phyloP scores from a whole-genome alignment of 2,329 filamentous ascomycete species.

The Colletotrichum sp. region DNA sequence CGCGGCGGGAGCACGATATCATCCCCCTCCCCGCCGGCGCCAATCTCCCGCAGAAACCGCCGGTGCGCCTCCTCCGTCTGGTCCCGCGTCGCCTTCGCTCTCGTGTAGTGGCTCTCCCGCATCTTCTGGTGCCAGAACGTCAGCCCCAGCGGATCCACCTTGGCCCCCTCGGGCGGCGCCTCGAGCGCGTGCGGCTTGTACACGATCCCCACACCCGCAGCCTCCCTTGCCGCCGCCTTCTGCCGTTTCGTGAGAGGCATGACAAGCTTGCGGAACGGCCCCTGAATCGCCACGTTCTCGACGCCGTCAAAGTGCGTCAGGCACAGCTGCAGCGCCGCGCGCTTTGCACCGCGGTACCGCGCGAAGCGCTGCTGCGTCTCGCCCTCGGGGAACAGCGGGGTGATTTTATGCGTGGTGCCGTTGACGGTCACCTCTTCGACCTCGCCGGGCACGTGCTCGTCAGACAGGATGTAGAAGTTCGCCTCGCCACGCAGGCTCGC shows the following conservation, averaged over 20 bases:
- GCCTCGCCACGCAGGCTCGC: conserved; percentile 7
- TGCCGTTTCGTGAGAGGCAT: conserved; percentile 35
- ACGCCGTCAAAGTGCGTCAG: conserved; percentile 40
- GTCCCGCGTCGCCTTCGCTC: conserved; percentile 27
- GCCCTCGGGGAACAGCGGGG: conserved; percentile 21
- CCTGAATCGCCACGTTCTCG: conserved; percentile 42
- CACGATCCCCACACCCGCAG: background rate
- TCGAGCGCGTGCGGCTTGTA: conserved; percentile 15
- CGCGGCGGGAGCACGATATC: conserved; percentile 25
- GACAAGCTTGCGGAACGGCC: conserved; percentile 40
- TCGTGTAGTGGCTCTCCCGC: conserved; percentile 23
- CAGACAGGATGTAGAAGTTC: conserved; percentile 15
- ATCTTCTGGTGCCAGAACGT: conserved; percentile 32
- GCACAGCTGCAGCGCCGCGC: conserved; percentile 50
- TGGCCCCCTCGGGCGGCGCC: background rate
- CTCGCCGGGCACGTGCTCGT: conserved; percentile 22
- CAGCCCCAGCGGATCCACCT: conserved; percentile 35
- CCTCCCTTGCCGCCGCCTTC: conserved; percentile 8
- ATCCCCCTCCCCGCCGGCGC: background rate
- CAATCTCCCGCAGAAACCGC: background rate
- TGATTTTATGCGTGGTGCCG: background rate
- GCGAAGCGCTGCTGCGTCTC: conserved; percentile 32
- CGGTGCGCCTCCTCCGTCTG: conserved; percentile 25
- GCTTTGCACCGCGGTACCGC: conserved; percentile 44
- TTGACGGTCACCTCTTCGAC: background rate